Base-by-base conservation (phyloP, 2,329 filamentous ascomycete species). In the Penicillium brevicompactum region DNA sequence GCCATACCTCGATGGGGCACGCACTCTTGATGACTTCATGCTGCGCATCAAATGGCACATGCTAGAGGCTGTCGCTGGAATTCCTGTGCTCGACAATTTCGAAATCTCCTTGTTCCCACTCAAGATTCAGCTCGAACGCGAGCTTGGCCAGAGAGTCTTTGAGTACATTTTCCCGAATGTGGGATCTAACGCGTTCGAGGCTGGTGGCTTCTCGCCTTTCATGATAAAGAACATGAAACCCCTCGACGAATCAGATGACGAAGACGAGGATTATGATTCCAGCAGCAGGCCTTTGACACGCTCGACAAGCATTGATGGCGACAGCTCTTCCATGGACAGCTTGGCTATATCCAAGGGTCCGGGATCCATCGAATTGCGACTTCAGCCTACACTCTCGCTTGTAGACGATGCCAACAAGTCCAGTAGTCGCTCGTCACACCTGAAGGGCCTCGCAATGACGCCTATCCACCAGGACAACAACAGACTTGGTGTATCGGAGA, bases 81-180 rank as follows among this genome's bases (percentile, higher is more conserved):
- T 99, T 58, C 91, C 93, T 0, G 92, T 99, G 31, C 91, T 99
- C 81, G 93, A 97, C 65, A 90, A 95, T 67, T 99, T 99, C 67
- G 92, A 97, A 73, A 90, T 99, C 52, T 91, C 92, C 52, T 78
- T 99, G 18, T 92, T 95, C 72, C 95, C 94, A 0, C 84, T 99
- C 71, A 95, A 92, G 73, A 87, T 99, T 21, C 94, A 99, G 71
- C 81, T 99, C 34, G 94, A 99, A 74, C 88, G 87, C 34, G 92
- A 97, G 65, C 87, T 96, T 46, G 93, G 92, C 43, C 93, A 95
- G 76, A 91, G 89, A 63, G 80, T 99, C 2, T 96, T 99, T 64
- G 92, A 97, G 75, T 99, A 99, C 74, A 91, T 99, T 64, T 99
- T 99, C 79, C 95, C 94, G 0, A 91, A 89, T 10, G 85, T 90